phyloP scores from a whole-genome alignment of 352 stramenopile species.

The Phytophthora tubulina region DNA sequence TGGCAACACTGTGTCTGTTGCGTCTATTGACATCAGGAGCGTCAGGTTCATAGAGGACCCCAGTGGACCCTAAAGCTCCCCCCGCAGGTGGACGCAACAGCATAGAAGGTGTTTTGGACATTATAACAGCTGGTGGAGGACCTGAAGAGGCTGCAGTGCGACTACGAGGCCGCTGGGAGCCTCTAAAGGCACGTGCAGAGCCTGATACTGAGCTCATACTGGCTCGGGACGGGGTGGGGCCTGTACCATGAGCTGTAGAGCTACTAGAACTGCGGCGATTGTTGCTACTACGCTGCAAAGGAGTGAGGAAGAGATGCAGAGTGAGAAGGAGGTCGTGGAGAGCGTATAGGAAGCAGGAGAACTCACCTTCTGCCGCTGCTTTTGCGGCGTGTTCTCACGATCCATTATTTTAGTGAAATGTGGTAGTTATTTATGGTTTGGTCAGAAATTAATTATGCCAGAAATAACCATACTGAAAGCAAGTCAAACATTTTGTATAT shows the following conservation, averaged over 20 bases:
- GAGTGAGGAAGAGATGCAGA: constrained; percentile 3
- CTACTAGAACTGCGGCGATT: constrained; percentile 32
- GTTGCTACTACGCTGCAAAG: constrained; percentile 40
- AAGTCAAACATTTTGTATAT: constrained; percentile 14
- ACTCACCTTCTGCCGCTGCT: constrained; percentile 80
- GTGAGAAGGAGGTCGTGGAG: background rate
- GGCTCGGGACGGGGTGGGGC: constrained; percentile 10
- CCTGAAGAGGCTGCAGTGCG: constrained; percentile 29
- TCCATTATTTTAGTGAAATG: constrained; percentile 48
- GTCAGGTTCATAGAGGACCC: constrained; percentile 40
- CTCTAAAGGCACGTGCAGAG: constrained; percentile 34
- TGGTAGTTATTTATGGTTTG: background rate
- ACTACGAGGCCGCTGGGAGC: constrained; percentile 36
- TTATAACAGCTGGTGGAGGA: constrained; percentile 28
- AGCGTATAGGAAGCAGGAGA: background rate
- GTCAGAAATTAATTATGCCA: background rate
- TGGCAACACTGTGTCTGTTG: constrained; percentile 12
- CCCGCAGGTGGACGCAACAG: constrained; percentile 35
- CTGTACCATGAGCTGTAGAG: constrained; percentile 14
- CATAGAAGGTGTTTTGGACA: constrained; percentile 59
- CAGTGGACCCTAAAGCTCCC: constrained; percentile 11
- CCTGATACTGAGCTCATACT: constrained; percentile 15
- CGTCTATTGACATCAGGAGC: constrained; percentile 12
- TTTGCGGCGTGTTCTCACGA: constrained; percentile 76
- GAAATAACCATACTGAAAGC: constrained; percentile 19